Conservation (phyloP, 345 rosid genomes). For the Carallia brachiata region DNA sequence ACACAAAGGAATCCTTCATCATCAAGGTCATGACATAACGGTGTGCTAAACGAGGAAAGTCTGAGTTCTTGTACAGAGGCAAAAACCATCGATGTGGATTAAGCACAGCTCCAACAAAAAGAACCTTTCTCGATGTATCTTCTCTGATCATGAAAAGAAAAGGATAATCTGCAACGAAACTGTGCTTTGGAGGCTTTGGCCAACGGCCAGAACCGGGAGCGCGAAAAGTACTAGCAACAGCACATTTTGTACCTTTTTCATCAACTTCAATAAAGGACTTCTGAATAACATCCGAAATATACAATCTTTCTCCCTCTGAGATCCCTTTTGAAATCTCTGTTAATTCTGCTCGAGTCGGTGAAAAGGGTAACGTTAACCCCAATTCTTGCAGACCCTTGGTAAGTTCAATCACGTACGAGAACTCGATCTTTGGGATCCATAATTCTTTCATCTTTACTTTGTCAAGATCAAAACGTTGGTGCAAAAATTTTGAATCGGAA, state of each 20-base stretch:
- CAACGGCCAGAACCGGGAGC: no score
- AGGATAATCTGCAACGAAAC: slow-evolving; percentile 24
- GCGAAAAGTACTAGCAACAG: background rate
- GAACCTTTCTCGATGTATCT: background rate
- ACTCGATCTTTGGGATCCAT: slow-evolving; percentile 20
- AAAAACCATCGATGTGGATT: no score
- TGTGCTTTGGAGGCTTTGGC: background rate
- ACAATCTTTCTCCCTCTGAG: background rate
- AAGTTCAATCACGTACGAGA: slow-evolving; percentile 1
- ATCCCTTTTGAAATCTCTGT: slow-evolving; percentile 9
- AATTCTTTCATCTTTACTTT: background rate
- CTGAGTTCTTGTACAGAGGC: no score
- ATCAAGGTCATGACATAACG: no score
- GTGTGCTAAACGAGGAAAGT: no score
- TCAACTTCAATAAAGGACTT: slow-evolving; percentile 14
- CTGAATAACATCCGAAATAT: slow-evolving; percentile 9
- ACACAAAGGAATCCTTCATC: no score
- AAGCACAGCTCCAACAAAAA: slow-evolving; percentile 18
- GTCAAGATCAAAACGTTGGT: background rate
- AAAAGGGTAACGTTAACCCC: slow-evolving; percentile 17
- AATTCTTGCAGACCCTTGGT: background rate
- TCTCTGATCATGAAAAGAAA: slow-evolving; percentile 20
- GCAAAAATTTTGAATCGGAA: background rate
- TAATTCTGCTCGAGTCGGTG: background rate
- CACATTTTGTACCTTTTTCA: slow-evolving; percentile 24